phyloP scores from a whole-genome alignment of 257 asterid species.

The Gardenia jasminoides region DNA sequence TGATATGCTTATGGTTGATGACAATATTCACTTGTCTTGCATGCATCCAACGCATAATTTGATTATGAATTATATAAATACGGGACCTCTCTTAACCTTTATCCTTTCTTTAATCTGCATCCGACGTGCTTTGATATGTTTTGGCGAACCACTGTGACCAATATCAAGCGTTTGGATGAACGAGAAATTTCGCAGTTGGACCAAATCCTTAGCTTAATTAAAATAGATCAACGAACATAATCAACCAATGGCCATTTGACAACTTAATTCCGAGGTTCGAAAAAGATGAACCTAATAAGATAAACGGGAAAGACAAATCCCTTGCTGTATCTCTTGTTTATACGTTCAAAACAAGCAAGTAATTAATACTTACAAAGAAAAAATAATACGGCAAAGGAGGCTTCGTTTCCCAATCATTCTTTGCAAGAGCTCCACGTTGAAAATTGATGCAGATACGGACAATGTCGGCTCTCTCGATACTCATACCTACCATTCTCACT shows the following conservation, averaged over 20 bases:
- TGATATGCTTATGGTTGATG: neutral
- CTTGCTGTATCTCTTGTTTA: neutral
- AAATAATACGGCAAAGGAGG: constrained; percentile 29
- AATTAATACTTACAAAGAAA: neutral
- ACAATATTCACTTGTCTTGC: constrained; percentile 11
- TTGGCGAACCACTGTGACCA: neutral
- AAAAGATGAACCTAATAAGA: neutral
- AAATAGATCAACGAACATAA: neutral
- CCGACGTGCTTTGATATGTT: neutral
- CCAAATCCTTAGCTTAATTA: neutral
- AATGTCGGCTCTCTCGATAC: neutral
- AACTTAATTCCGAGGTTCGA: neutral
- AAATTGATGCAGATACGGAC: neutral
- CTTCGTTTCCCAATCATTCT: constrained; percentile 44
- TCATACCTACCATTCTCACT: neutral
- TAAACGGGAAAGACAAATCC: neutral
- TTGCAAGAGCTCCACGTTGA: constrained; percentile 12
- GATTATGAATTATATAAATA: neutral
- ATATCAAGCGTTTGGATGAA: constrained; percentile 6
- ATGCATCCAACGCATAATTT: neutral
- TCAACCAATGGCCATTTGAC: constrained; percentile 12
- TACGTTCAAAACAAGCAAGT: neutral
- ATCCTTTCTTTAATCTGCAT: constrained; percentile 16
- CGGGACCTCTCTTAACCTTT: neutral
- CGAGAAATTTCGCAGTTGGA: neutral